Evolutionary conservation across 805 yeast species (phyloP).

Genomic region (Debaryomyces prosopidis): DNA sequence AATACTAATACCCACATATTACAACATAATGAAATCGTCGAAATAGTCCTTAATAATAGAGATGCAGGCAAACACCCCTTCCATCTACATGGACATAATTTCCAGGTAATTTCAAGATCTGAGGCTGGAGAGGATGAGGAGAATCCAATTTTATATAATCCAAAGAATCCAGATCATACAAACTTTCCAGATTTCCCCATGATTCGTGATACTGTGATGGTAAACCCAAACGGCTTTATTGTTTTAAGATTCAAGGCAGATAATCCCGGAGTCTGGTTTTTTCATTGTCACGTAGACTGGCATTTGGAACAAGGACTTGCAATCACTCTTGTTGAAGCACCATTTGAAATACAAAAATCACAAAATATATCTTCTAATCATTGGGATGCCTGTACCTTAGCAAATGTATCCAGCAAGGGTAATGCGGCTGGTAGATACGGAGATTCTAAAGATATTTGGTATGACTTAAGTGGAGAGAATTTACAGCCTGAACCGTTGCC

Average conservation of each 20-base stretch:
- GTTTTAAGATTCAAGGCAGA: slow-evolving; percentile 86
- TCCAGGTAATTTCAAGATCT: slow-evolving; percentile 81
- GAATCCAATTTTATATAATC: slow-evolving; percentile 50
- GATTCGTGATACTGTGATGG: slow-evolving; percentile 79
- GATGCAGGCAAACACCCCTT: slow-evolving; percentile 96
- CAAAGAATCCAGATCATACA: slow-evolving; percentile 23
- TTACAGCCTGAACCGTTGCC: slow-evolving; percentile 65
- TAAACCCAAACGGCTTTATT: slow-evolving; percentile 81
- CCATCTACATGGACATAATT: slow-evolving; percentile 93
- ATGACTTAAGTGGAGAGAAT: slow-evolving; percentile 59
- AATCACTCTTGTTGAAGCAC: slow-evolving; percentile 79
- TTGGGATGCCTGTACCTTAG: slow-evolving; percentile 47
- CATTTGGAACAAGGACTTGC: slow-evolving; percentile 95
- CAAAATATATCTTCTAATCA: slow-evolving; percentile 44
- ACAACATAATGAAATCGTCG: slow-evolving; percentile 65
- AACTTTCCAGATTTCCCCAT: slow-evolving; percentile 72
- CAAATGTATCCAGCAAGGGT: slow-evolving; percentile 51
- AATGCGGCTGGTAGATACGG: slow-evolving; percentile 69
- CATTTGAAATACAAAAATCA: slow-evolving; percentile 54
- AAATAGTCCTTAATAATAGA: slow-evolving; percentile 77
- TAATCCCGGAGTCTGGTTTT: slow-evolving; percentile 98
- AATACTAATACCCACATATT: slow-evolving; percentile 77
- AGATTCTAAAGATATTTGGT: slow-evolving; percentile 46
- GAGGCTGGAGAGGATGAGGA: slow-evolving; percentile 55
- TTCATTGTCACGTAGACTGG: slow-evolving; percentile 99